Percentiles rank a stretch among this genome's conserved stretches.
Evolutionary conservation across 2,329 filamentous ascomycete species (phyloP).

Genomic region (Dothiorella sarmentorum): DNA sequence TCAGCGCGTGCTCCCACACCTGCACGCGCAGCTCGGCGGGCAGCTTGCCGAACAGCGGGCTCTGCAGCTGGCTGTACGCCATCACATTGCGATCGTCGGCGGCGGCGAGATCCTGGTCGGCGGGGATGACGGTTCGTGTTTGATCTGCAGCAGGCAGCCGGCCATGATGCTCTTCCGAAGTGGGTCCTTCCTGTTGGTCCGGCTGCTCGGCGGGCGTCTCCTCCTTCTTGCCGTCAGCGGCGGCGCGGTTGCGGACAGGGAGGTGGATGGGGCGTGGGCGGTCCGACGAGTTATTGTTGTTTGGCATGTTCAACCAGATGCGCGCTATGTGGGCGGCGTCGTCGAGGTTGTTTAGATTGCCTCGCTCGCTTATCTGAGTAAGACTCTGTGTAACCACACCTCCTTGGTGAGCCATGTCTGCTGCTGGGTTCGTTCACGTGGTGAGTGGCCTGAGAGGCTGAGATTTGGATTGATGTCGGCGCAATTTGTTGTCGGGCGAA

Average conservation of each 20-base stretch:
- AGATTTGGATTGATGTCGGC: neutral
- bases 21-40: constrained; percentile 1
- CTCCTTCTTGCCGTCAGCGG: neutral
- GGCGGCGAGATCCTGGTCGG: neutral
- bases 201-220: neutral
- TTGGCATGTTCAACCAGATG: constrained; percentile 2
- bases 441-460: neutral
- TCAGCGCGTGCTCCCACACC: constrained; percentile 3
- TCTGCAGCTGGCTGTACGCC: neutral
- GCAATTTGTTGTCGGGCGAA: neutral
- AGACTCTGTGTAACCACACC: constrained; percentile 3
- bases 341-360: neutral
- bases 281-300: too few relatives aligned
- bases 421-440: neutral
- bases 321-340: constrained; percentile 2
- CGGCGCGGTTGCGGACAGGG: neutral
- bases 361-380: neutral
- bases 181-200: neutral
- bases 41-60: constrained; percentile 3
- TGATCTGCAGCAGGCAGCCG: constrained; percentile 3
- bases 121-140: too few relatives aligned
- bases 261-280: neutral
- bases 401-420: neutral
- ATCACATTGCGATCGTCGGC: neutral
- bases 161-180: neutral